These are phyloP conservation scores for Pseudonitzschia delicatissima DNA, from an alignment of 108 stramenopile species.

Conservation along the genomic window DNA sequence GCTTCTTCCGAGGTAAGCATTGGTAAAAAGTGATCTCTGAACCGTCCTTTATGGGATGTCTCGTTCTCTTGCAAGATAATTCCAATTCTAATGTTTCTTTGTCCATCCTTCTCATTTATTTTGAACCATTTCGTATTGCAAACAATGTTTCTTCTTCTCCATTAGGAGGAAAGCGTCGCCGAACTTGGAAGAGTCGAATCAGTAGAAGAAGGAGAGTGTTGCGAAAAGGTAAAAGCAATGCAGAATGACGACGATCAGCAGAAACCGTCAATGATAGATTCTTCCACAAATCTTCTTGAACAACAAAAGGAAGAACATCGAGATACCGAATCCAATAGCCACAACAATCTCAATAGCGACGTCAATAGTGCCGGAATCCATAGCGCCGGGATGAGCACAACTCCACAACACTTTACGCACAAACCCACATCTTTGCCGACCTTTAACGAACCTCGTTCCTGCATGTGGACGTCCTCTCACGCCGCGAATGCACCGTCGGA, in stretches of 20 bases:
- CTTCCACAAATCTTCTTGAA: neutral
- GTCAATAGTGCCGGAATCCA: neutral
- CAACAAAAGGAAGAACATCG: neutral
- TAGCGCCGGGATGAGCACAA: too few species aligned
- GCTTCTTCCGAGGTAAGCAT: slow-evolving; percentile 11
- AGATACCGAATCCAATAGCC: neutral
- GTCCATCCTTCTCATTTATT: too few species aligned
- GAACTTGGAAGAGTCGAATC: slow-evolving; percentile 26
- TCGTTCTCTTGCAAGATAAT: too few species aligned
- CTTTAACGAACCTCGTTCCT: slow-evolving; percentile 58
- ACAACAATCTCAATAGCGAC: neutral
- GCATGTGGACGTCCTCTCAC: slow-evolving; percentile 79
- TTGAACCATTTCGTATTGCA: neutral
- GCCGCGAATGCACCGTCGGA: slow-evolving; percentile 78
- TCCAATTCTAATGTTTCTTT: too few species aligned
- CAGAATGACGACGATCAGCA: neutral
- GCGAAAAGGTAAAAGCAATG: neutral
- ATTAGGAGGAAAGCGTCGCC: slow-evolving; percentile 36
- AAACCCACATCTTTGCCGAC: slow-evolving; percentile 53
- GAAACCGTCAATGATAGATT: neutral
- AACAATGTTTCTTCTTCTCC: neutral
- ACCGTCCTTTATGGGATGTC: too few species aligned
- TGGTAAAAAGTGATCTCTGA: too few species aligned
- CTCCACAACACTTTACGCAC: slow-evolving; percentile 26
- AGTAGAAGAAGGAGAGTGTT: slow-evolving; percentile 5